phyloP scores from a whole-genome alignment of 306 rosid species.

The Glycine soja region DNA sequence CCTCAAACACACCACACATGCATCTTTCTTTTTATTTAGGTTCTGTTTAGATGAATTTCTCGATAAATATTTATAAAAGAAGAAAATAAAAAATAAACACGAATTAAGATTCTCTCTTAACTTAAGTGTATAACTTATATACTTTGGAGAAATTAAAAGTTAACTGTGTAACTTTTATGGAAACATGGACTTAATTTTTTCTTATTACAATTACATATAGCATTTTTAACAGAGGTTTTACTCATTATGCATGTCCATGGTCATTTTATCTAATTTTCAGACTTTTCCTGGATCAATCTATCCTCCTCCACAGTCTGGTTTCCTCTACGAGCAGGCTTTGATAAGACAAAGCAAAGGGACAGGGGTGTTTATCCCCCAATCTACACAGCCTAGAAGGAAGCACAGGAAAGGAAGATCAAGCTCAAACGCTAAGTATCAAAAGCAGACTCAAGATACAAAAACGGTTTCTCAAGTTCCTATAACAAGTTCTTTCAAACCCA shows the following conservation, averaged over 20 bases:
- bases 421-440: slow-evolving; percentile 61
- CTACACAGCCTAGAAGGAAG: slow-evolving; percentile 67
- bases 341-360: slow-evolving; percentile 83
- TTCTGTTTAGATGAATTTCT: background rate
- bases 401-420: slow-evolving; percentile 61
- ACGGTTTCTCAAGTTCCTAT: slow-evolving; percentile 55
- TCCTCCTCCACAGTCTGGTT: slow-evolving; percentile 53
- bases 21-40: no score
- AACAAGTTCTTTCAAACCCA: slow-evolving; percentile 47
- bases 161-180: no score
- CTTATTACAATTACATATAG: background rate
- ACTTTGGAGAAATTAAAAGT: no score
- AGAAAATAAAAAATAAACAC: no score
- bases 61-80: no score
- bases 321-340: slow-evolving; percentile 51
- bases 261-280: slow-evolving; percentile 46
- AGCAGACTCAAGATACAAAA: slow-evolving; percentile 56
- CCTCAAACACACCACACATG: no score
- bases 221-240: background rate
- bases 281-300: slow-evolving; percentile 55
- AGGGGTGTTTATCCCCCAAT: slow-evolving; percentile 84
- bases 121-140: no score
- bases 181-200: background rate
- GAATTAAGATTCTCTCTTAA: no score
- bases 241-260: background rate